Conservation (phyloP, 805 yeast genomes). For the Phaffomyces opuntiae region DNA sequence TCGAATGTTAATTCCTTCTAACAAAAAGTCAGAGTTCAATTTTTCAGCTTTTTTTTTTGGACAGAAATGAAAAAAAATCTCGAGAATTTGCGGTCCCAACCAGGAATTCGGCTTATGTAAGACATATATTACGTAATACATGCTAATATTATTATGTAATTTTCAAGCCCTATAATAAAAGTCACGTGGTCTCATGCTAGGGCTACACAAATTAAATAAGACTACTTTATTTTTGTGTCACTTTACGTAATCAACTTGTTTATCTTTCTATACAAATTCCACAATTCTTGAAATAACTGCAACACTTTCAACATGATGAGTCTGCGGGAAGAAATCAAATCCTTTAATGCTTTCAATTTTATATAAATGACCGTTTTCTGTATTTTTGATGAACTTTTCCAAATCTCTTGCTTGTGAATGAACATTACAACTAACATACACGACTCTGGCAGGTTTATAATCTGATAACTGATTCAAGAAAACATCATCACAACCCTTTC, state of each 20-base stretch:
- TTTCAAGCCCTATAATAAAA: too few relatives aligned
- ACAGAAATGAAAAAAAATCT: conserved; percentile 1
- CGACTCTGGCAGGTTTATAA: conserved; percentile 78
- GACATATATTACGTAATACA: too few relatives aligned
- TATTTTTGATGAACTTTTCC: conserved; percentile 68
- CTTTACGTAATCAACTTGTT: neutral
- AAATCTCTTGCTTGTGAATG: conserved; percentile 96
- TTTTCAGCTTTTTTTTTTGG: conserved; percentile 1
- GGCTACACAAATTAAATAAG: neutral
- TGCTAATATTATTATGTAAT: too few relatives aligned
- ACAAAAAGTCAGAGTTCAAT: neutral
- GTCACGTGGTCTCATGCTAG: too few relatives aligned
- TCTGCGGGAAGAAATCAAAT: conserved; percentile 94
- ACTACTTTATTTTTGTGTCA: neutral
- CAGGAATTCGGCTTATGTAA: neutral
- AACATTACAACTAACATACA: conserved; percentile 95
- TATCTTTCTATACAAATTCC: conserved; percentile 3
- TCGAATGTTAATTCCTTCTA: neutral
- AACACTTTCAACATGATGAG: conserved; percentile 86
- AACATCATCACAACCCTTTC: conserved; percentile 91
- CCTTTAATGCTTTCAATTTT: conserved; percentile 80
- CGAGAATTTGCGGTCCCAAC: neutral
- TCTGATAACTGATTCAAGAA: conserved; percentile 81
- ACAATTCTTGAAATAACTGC: conserved; percentile 51
- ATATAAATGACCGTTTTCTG: conserved; percentile 56